Percentiles rank a stretch among this genome's conserved stretches.
These are phyloP conservation scores for Avena insularis DNA, from an alignment of 176 grass and related monocot species.

Conservation along the genomic window DNA sequence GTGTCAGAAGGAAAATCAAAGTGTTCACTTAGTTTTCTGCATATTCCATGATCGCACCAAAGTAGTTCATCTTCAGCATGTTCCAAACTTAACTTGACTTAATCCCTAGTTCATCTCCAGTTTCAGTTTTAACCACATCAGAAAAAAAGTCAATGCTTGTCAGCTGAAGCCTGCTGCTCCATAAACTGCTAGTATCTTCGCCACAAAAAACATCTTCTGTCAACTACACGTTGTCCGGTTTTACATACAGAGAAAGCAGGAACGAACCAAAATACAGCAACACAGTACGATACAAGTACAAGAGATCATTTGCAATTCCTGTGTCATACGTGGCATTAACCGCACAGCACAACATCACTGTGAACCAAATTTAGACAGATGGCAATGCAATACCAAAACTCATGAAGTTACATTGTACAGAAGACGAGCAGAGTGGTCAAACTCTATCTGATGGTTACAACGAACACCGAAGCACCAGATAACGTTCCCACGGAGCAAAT, in stretches of 20 bases:
- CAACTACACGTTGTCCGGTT: neutral
- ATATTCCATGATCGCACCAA: neutral
- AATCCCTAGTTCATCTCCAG: neutral
- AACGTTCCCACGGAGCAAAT: neutral
- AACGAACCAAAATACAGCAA: neutral
- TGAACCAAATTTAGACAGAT: conserved; percentile 32
- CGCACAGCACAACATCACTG: neutral
- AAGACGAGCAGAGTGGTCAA: conserved; percentile 6
- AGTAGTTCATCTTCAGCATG: neutral
- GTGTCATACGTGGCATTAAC: neutral
- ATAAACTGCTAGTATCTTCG: neutral
- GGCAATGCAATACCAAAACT: conserved; percentile 1
- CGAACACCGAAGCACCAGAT: conserved; percentile 12
- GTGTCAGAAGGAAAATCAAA: neutral
- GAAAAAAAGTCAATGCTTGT: conserved; percentile 7
- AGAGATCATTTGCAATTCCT: neutral
- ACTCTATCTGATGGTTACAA: conserved; percentile 16
- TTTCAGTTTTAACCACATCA: neutral
- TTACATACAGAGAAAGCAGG: neutral
- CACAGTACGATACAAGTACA: neutral
- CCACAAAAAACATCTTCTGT: neutral
- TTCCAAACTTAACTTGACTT: neutral
- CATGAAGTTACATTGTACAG: conserved; percentile 33
- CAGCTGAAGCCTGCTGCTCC: neutral
- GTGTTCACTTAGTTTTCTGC: neutral